A percentile compares a stretch with the other conserved stretches of the same genome.
These are phyloP conservation scores for Aleurites moluccanus DNA, from an alignment of 441 rosid species.

Conservation along the genomic window DNA sequence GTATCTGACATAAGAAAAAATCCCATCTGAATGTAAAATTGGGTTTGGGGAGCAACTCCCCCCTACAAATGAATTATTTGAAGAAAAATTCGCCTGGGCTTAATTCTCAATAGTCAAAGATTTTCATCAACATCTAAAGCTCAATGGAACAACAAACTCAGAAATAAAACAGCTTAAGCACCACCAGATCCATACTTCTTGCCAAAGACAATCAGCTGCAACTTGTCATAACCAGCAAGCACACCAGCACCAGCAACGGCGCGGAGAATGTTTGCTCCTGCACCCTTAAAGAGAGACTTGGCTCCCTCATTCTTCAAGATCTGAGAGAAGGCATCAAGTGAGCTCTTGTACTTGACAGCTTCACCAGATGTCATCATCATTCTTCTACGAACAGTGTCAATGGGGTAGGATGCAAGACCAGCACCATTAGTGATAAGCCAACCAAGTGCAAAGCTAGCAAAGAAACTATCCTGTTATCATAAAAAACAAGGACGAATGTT, in stretches of 20 bases:
- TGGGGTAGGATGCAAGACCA: constrained; percentile 87
- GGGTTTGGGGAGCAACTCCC: constrained; percentile 33
- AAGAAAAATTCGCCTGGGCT: constrained; percentile 22
- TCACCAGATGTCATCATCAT: constrained; percentile 99
- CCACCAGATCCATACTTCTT: constrained; percentile 86
- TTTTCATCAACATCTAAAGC: constrained; percentile 40
- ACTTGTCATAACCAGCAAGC: constrained; percentile 89
- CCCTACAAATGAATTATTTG: constrained; percentile 31
- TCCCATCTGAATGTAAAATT: constrained; percentile 32
- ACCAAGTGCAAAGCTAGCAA: constrained; percentile 88
- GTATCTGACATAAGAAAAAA: constrained; percentile 26
- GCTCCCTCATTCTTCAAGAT: constrained; percentile 83
- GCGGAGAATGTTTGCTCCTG: constrained; percentile 93
- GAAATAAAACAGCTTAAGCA: constrained; percentile 31
- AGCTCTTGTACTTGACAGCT: constrained; percentile 89
- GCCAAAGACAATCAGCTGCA: constrained; percentile 78
- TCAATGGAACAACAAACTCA: background rate
- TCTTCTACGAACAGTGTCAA: constrained; percentile 93
- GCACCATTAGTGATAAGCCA: constrained; percentile 95
- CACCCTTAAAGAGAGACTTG: constrained; percentile 93
- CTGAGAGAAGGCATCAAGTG: constrained; percentile 70
- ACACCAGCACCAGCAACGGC: constrained; percentile 97
- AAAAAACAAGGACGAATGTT: background rate
- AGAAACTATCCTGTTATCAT: constrained; percentile 74
- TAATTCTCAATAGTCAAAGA: constrained; percentile 20